These are phyloP conservation scores for Vitis hybrid DNA, from an alignment of 177 flowering plant species.

Conservation along the genomic window DNA sequence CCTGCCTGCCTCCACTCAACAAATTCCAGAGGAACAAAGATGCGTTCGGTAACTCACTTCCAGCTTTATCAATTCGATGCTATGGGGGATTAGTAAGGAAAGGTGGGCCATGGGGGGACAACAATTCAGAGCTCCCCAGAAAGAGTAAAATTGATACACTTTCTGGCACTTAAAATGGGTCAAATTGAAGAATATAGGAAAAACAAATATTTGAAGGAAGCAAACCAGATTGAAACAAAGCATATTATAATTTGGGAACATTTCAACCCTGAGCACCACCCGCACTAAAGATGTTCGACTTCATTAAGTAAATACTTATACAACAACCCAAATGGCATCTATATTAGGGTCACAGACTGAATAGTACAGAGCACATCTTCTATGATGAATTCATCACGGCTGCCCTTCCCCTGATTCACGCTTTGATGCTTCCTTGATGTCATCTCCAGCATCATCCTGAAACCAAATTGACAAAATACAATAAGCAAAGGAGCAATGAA, in stretches of 20 bases:
- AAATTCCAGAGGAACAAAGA: too few species aligned
- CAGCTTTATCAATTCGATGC: too few species aligned
- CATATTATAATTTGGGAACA: conserved; percentile 14
- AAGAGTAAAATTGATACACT: too few species aligned
- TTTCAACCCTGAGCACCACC: conserved; percentile 14
- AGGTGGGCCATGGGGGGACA: too few species aligned
- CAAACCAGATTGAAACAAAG: conserved; percentile 12
- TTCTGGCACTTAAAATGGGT: too few species aligned
- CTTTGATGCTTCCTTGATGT: conserved; percentile 75
- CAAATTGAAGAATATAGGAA: background rate
- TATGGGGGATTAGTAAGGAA: too few species aligned
- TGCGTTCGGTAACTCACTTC: too few species aligned
- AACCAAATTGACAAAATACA: conserved; percentile 5
- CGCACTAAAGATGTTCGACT: conserved; percentile 11
- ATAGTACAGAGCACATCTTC: conserved; percentile 20
- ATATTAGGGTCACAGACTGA: conserved; percentile 14
- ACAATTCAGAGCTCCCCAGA: too few species aligned
- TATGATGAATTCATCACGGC: conserved; percentile 19
- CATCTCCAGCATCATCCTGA: conserved; percentile 81
- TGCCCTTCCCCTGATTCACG: conserved; percentile 50
- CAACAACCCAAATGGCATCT: conserved; percentile 20
- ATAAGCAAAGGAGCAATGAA: too few species aligned
- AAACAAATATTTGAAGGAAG: background rate
- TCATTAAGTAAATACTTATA: conserved; percentile 17
- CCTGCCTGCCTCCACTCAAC: too few species aligned